These are phyloP conservation scores for Nemania serpens DNA, from an alignment of 2,329 filamentous ascomycete genomes.

Conservation along the genomic window DNA sequence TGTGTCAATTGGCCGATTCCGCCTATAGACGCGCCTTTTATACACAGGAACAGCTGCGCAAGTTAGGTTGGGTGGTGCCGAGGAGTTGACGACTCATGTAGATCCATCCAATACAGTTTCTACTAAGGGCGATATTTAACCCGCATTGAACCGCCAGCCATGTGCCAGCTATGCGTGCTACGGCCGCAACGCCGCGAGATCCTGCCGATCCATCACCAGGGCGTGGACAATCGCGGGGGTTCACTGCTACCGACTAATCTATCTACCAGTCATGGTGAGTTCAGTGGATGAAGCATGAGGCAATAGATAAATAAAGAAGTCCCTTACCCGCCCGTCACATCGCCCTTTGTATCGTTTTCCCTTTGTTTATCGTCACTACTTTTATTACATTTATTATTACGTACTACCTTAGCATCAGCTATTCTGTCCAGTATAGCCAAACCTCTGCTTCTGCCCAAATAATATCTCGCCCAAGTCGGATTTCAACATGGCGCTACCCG, in stretches of 20 bases:
- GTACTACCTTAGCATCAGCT: not conserved
- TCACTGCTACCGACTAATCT: slow-evolving; percentile 13
- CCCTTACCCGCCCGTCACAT: not conserved
- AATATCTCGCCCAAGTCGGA: not conserved
- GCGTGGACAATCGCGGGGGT: slow-evolving; percentile 35
- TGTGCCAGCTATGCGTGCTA: slow-evolving; percentile 29
- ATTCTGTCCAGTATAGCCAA: not conserved
- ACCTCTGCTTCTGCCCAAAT: not conserved
- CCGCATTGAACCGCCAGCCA: slow-evolving; percentile 31
- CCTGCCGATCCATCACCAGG: slow-evolving; percentile 34
- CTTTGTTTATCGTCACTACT: not conserved
- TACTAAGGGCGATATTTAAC: slow-evolving; percentile 38
- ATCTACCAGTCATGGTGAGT: slow-evolving; percentile 28
- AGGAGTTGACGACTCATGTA: slow-evolving; percentile 1
- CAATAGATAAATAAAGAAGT: slow-evolving; percentile 27
- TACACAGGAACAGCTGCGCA: not conserved
- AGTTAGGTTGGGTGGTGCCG: not conserved
- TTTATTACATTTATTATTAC: not conserved
- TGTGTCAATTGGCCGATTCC: too few relatives aligned
- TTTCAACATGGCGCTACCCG: slow-evolving; percentile 33
- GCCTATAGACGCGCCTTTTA: not conserved
- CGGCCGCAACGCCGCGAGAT: slow-evolving; percentile 29
- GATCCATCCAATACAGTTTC: slow-evolving; percentile 9
- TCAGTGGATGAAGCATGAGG: slow-evolving; percentile 1
- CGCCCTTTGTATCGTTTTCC: slow-evolving; percentile 1